Evolutionary conservation across 2,329 filamentous ascomycete species (phyloP).

Genomic region (Bipolaris oryzae): DNA sequence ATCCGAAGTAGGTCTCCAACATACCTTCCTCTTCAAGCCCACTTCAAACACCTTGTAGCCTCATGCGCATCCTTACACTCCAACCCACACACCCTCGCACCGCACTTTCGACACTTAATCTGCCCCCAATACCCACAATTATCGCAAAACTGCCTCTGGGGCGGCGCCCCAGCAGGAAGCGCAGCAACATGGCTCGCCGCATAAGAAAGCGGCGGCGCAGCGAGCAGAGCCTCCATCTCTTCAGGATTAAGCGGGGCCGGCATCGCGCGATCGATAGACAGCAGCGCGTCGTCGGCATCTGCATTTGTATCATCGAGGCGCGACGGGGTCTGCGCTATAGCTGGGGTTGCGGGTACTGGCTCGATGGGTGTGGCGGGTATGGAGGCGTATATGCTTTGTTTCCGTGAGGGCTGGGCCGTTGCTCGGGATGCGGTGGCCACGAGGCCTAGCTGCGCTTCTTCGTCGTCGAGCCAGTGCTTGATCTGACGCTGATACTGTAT

Average conservation of each 20-base stretch:
- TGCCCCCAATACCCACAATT: slow-evolving; percentile 84
- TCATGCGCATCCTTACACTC: slow-evolving; percentile 75
- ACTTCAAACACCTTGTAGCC: slow-evolving; percentile 64
- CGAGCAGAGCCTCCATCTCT: slow-evolving; percentile 68
- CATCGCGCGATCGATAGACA: slow-evolving; percentile 59
- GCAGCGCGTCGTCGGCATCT: slow-evolving; percentile 59
- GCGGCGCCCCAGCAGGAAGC: slow-evolving; percentile 54
- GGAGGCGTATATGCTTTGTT: slow-evolving; percentile 33
- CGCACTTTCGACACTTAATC: slow-evolving; percentile 77
- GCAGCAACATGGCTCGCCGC: slow-evolving; percentile 62
- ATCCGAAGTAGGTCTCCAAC: slow-evolving; percentile 34
- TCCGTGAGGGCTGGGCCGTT: slow-evolving; percentile 25
- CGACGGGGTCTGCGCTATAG: slow-evolving; percentile 10
- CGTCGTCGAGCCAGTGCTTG: slow-evolving; percentile 81
- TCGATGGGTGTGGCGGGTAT: slow-evolving; percentile 36
- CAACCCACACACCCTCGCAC: slow-evolving; percentile 76
- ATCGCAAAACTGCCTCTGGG: slow-evolving; percentile 71
- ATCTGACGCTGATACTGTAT: slow-evolving; percentile 83
- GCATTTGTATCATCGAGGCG: slow-evolving; percentile 23
- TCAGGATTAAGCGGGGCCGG: slow-evolving; percentile 64
- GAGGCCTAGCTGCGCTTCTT: slow-evolving; percentile 68
- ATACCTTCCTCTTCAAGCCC: slow-evolving; percentile 29
- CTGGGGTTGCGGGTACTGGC: slow-evolving; percentile 30
- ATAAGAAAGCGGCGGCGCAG: slow-evolving; percentile 70
- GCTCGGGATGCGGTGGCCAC: slow-evolving; percentile 27